phyloP scores from a whole-genome alignment of 2,329 filamentous ascomycete genomes.

The Stromatinia cepivora region DNA sequence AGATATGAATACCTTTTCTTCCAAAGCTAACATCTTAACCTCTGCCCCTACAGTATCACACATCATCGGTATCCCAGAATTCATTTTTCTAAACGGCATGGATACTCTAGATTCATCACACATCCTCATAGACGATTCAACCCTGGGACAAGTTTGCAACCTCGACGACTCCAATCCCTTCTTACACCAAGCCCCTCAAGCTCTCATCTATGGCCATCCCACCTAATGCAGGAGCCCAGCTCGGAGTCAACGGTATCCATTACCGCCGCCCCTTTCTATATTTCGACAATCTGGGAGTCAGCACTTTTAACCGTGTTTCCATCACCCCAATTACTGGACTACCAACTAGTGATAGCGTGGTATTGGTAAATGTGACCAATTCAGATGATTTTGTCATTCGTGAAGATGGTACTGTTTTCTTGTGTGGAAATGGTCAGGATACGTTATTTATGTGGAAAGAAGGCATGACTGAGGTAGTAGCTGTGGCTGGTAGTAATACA shows the following conservation, averaged over 20 bases:
- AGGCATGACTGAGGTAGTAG: background rate
- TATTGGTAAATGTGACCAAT: constrained; percentile 10
- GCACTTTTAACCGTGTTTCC: constrained; percentile 5
- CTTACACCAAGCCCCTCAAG: constrained; percentile 33
- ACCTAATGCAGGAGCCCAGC: constrained; percentile 18
- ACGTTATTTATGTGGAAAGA: constrained; percentile 18
- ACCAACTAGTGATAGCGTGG: background rate
- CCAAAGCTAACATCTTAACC: background rate
- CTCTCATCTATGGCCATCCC: constrained; percentile 31
- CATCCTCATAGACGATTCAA: constrained; percentile 33
- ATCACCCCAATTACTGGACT: background rate
- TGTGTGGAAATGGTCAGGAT: constrained; percentile 24
- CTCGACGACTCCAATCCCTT: constrained; percentile 33
- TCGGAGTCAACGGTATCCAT: constrained; percentile 37
- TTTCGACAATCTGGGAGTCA: constrained; percentile 33
- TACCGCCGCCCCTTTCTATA: constrained; percentile 30
- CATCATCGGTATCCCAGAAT: constrained; percentile 21
- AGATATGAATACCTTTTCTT: constrained; percentile 28
- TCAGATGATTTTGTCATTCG: constrained; percentile 28
- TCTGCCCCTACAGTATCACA: constrained; percentile 19
- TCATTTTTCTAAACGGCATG: constrained; percentile 36
- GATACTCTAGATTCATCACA: constrained; percentile 26
- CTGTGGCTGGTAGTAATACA: constrained; percentile 24
- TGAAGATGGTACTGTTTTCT: constrained; percentile 25
- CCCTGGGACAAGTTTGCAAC: constrained; percentile 31